phyloP scores from a whole-genome alignment of 495 filamentous ascomycete genomes.

The Rostrohypoxylon terebratum region DNA sequence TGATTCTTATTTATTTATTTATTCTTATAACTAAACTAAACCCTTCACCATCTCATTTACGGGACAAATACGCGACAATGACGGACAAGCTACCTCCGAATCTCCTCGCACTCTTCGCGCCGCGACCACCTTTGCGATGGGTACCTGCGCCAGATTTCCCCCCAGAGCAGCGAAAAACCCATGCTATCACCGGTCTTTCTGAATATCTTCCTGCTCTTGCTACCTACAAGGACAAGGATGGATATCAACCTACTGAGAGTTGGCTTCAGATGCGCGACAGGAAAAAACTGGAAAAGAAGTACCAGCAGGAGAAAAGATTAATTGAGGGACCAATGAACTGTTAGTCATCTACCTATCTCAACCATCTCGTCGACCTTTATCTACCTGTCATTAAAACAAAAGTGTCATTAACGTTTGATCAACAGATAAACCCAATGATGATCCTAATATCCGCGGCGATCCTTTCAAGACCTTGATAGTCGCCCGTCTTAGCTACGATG shows the following conservation, averaged over 20 bases:
- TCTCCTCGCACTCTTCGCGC: conserved; percentile 91
- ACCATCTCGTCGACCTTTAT: conserved; percentile 22
- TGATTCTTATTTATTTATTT: neutral
- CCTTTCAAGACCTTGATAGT: conserved; percentile 96
- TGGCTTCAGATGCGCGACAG: conserved; percentile 89
- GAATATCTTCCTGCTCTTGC: conserved; percentile 76
- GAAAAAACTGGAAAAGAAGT: conserved; percentile 80
- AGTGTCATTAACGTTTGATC: conserved; percentile 1
- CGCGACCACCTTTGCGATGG: conserved; percentile 91
- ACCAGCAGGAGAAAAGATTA: conserved; percentile 69
- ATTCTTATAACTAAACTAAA: conserved; percentile 8
- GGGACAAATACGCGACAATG: conserved; percentile 65
- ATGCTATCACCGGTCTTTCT: conserved; percentile 76
- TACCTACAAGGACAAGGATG: conserved; percentile 75
- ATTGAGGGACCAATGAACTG: conserved; percentile 75
- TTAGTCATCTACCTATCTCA: conserved; percentile 58
- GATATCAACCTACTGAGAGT: conserved; percentile 88
- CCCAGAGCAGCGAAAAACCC: conserved; percentile 82
- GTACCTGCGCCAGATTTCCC: conserved; percentile 84
- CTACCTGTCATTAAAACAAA: neutral
- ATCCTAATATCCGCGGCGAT: conserved; percentile 89
- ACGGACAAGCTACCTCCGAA: conserved; percentile 95
- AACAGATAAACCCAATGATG: conserved; percentile 76
- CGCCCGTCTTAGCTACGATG: conserved; percentile 87
- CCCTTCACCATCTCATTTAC: neutral